Evolutionary conservation across 352 stramenopile genomes (phyloP).

Genomic region (Pythium insidiosum): DNA sequence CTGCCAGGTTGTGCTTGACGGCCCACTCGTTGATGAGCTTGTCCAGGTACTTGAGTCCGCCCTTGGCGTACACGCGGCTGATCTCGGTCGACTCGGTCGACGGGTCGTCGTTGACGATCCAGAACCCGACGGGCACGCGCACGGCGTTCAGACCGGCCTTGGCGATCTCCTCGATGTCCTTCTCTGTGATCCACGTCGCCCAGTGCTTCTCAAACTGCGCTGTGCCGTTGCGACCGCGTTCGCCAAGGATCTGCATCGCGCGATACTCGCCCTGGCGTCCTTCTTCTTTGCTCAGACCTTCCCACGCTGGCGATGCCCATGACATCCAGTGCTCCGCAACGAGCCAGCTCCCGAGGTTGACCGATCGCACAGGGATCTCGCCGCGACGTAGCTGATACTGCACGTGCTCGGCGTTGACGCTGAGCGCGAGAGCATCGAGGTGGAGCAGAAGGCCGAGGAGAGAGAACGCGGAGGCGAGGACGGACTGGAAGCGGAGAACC

Average conservation of each 20-base stretch:
- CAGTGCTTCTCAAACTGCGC: slow-evolving; percentile 26
- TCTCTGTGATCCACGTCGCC: slow-evolving; percentile 39
- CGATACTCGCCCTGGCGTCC: slow-evolving; percentile 14
- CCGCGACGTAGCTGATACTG: slow-evolving; percentile 3
- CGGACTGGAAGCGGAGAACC: too few species aligned
- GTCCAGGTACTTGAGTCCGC: slow-evolving; percentile 30
- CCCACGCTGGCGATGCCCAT: slow-evolving; percentile 46
- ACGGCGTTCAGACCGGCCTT: slow-evolving; percentile 15
- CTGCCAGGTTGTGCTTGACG: slow-evolving; percentile 30
- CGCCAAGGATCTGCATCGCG: slow-evolving; percentile 10
- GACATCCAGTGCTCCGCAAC: slow-evolving; percentile 61
- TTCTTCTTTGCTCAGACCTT: slow-evolving; percentile 28
- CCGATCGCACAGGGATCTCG: slow-evolving; percentile 16
- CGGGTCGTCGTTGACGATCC: slow-evolving; percentile 11
- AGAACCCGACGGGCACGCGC: slow-evolving; percentile 19
- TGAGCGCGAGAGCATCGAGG: too few species aligned
- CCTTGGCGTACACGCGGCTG: slow-evolving; percentile 11
- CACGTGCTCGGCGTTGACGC: too few species aligned
- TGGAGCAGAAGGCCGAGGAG: too few species aligned
- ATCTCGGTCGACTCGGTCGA: background rate
- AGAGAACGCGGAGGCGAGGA: too few species aligned
- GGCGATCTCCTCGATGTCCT: slow-evolving; percentile 35
- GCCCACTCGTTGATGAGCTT: slow-evolving; percentile 30
- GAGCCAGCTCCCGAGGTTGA: slow-evolving; percentile 68
- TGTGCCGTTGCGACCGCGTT: slow-evolving; percentile 4